phyloP scores from a whole-genome alignment of 306 rosid species.

The Vigna radiata region DNA sequence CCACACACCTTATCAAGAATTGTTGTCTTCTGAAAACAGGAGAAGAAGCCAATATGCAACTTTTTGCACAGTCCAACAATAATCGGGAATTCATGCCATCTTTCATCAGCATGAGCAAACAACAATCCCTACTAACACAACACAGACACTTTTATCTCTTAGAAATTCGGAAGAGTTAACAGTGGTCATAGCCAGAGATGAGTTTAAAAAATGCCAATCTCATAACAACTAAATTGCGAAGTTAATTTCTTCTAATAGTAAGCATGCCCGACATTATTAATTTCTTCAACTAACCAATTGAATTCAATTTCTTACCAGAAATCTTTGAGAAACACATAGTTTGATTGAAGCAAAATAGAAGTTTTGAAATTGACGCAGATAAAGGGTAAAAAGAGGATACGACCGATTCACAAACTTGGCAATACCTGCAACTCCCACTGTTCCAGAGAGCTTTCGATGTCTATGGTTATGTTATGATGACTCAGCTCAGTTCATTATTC shows the following conservation, averaged over 20 bases:
- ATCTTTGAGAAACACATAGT: not conserved
- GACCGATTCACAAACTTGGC: not conserved
- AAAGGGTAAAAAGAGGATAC: not conserved
- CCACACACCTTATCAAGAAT: slow-evolving; percentile 69
- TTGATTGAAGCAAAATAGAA: not conserved
- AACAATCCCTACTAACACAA: slow-evolving; percentile 38
- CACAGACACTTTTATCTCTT: slow-evolving; percentile 27
- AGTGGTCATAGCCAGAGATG: not conserved
- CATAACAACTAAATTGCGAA: not conserved
- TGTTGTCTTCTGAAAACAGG: slow-evolving; percentile 73
- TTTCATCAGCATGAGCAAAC: slow-evolving; percentile 51
- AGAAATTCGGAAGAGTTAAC: not conserved
- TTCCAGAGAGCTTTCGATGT: not conserved
- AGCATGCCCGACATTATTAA: not conserved
- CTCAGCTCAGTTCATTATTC: not conserved
- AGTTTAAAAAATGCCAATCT: not conserved
- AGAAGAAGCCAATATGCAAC: slow-evolving; percentile 59
- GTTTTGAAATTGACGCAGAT: not conserved
- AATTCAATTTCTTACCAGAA: slow-evolving; percentile 12
- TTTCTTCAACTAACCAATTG: not conserved
- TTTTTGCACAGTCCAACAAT: slow-evolving; percentile 45
- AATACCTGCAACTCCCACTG: not conserved
- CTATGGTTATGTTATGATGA: not conserved
- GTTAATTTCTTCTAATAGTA: slow-evolving; percentile 7
- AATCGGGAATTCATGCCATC: slow-evolving; percentile 57